A percentile compares a stretch with the other conserved stretches of the same genome.
Conservation (phyloP, 1,139 yeast species). For the Zygotorulaspora mrakii region DNA sequence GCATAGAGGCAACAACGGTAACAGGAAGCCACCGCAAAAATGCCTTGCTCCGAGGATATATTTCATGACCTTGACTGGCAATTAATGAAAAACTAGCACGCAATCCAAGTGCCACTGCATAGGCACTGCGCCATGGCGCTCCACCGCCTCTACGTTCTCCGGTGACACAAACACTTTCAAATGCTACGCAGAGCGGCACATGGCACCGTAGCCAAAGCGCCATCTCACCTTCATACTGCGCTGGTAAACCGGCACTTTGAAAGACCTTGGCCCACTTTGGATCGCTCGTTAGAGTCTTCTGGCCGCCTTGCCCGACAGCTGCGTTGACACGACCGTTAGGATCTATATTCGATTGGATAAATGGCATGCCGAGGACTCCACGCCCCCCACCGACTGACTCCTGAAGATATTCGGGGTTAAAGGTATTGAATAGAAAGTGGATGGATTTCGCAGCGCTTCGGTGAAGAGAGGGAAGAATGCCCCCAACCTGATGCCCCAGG, state of each 20-base stretch:
- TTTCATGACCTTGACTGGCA: background rate
- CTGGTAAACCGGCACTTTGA: background rate
- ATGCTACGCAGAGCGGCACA: slow-evolving; percentile 3
- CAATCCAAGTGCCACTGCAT: slow-evolving; percentile 1
- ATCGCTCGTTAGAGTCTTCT: slow-evolving; percentile 2
- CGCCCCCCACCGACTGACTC: slow-evolving; percentile 1
- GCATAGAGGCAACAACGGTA: slow-evolving; percentile 2
- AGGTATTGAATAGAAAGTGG: slow-evolving; percentile 1
- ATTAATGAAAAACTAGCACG: slow-evolving; percentile 1
- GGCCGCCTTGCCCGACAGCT: slow-evolving; percentile 3
- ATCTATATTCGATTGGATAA: slow-evolving; percentile 1
- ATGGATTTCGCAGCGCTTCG: background rate
- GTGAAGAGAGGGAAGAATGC: background rate
- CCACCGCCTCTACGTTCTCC: slow-evolving; percentile 5
- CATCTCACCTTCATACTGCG: slow-evolving; percentile 1
- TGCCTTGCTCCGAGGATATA: slow-evolving; percentile 1
- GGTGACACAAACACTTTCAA: slow-evolving; percentile 1
- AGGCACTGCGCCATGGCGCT: background rate
- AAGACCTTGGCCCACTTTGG: slow-evolving; percentile 1
- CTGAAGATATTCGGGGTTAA: slow-evolving; percentile 1
- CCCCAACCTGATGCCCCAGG: slow-evolving; percentile 3
- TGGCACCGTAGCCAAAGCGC: slow-evolving; percentile 3
- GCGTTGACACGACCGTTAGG: background rate
- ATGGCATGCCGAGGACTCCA: slow-evolving; percentile 2
- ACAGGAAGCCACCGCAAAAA: slow-evolving; percentile 2